phyloP scores from a whole-genome alignment of 73 alveolate genomes.

The Paramecium tetraurelia region DNA sequence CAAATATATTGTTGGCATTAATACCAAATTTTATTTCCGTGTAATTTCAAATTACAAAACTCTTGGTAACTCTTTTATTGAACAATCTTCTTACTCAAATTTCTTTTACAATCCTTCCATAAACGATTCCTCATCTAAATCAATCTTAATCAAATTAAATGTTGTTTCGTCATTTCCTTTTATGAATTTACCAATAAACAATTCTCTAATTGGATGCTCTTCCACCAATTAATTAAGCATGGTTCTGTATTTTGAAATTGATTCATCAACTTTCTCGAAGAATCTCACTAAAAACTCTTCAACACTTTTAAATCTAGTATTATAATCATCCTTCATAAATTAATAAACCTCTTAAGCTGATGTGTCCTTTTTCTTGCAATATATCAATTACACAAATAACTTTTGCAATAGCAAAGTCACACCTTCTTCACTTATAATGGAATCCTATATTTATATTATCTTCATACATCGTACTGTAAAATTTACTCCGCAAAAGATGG shows the following conservation, averaged over 20 bases:
- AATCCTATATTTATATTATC: not conserved
- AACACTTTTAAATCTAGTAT: not conserved
- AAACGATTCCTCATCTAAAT: not conserved
- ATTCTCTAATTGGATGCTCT: conserved; percentile 19
- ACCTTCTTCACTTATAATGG: not conserved
- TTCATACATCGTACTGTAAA: not conserved
- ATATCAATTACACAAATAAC: not conserved
- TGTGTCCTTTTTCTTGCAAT: conserved; percentile 1
- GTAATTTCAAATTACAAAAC: conserved; percentile 1
- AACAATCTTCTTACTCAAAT: not conserved
- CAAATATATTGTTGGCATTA: not conserved
- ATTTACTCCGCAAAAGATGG: not conserved
- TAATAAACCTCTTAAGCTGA: not conserved
- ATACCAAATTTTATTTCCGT: not conserved
- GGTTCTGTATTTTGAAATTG: not conserved
- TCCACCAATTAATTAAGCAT: not conserved
- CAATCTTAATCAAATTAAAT: not conserved
- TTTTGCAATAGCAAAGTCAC: not conserved
- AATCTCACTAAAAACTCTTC: conserved; percentile 15
- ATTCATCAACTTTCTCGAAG: conserved; percentile 9
- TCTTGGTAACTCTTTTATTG: not conserved
- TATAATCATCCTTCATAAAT: conserved; percentile 20
- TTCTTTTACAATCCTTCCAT: not conserved
- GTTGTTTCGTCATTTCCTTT: not conserved
- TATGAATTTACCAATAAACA: not conserved